Conservation (phyloP, 2,329 filamentous ascomycete species). For the Penicillium sp. region DNA sequence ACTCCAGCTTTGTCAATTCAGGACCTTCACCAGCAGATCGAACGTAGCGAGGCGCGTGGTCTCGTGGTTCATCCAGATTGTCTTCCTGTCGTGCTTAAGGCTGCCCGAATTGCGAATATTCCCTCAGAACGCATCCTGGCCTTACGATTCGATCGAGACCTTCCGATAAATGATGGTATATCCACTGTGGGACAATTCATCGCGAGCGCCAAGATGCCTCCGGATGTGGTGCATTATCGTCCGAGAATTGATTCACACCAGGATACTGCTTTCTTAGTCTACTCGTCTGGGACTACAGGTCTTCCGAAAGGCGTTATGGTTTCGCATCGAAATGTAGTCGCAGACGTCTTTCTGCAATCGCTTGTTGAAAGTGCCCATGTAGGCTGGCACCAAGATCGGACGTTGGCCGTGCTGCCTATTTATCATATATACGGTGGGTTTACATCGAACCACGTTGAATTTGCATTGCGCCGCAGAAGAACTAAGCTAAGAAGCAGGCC, state of each 20-base stretch:
- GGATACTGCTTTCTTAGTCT: neutral
- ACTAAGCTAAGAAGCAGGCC: neutral
- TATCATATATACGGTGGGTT: neutral
- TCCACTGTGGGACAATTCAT: neutral
- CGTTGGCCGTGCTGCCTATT: neutral
- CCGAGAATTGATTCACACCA: neutral
- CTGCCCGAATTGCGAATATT: neutral
- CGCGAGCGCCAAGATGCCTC: neutral
- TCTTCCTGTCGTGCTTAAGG: neutral
- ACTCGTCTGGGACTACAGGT: neutral
- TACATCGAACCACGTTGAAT: too few relatives aligned
- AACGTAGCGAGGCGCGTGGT: neutral
- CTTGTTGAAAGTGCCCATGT: neutral
- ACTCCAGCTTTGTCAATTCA: neutral
- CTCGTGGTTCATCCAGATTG: neutral
- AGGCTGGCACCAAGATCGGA: neutral
- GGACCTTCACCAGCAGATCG: neutral
- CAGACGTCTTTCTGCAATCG: neutral
- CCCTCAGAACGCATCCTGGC: neutral
- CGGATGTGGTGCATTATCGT: neutral
- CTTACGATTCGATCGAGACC: neutral
- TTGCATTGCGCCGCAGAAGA: too few relatives aligned
- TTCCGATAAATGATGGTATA: neutral
- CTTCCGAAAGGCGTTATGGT: neutral
- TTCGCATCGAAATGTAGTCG: neutral